Base-by-base conservation (phyloP, 2,329 filamentous ascomycete species). In the Dothistroma septosporum region DNA sequence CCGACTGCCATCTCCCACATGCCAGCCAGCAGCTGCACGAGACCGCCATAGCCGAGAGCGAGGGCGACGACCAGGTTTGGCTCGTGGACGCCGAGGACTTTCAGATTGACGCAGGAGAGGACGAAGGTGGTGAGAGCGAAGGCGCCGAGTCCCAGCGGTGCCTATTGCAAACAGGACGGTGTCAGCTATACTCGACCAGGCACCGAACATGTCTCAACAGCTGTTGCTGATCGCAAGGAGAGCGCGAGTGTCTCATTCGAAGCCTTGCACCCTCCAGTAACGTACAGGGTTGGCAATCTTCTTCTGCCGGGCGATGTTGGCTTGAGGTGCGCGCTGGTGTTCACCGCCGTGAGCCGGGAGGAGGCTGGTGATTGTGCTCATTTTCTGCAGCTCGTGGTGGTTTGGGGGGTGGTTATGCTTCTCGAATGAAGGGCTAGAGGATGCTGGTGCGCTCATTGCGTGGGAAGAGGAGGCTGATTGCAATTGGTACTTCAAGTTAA, bases 1-100 rank as follows among this genome's bases (percentile, higher is more conserved):
- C 89, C 90, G n/a, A 90, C 82, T 37, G 89, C 89, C 85, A 93
- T 90, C 79, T 93, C 90, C 90, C 90, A 94, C 90, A 93, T 94
- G 79, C 90, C 90, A 66, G 90, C 88, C 22, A 91, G 79, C 55
- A 93, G 80, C 79, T 94, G 90, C 47, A 92, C 85, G 16, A 92
- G 79, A 69, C 89, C 90, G 69, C 90, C 90, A 73, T 92, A 92
- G 24, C 83, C 89, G 68, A 88, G 87, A 6, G 89, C 88, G 16
- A 88, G 77, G 12, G 85, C 83, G 10, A 92, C 80, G 49, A 88
- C 85, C 58, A 93, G 83, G 72, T 86, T 88, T 52, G 88, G 86
- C 2, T 73, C 74, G 1, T 76, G 75, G 58, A 92, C 79, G 60
- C 80, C 82, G 12, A 86, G 83, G 2, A 86, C 78, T 57, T 84